Evolutionary conservation across 305 asterid genomes (phyloP).

Genomic region (Fraxinus baroniana): DNA sequence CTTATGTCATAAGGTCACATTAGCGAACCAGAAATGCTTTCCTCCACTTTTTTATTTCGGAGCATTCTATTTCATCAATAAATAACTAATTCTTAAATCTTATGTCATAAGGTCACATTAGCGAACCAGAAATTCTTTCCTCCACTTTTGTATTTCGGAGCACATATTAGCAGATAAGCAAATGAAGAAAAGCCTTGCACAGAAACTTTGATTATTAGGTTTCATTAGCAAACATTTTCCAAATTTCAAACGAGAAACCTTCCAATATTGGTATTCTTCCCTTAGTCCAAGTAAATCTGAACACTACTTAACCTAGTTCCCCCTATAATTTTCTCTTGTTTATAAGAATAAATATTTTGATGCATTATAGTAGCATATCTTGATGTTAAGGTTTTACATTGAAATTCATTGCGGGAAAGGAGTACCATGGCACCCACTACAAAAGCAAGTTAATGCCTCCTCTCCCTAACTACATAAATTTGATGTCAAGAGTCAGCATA

Average conservation of each 20-base stretch:
- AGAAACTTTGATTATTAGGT: neutral
- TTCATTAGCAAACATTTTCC: neutral
- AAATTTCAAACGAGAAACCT: neutral
- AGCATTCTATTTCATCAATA: neutral
- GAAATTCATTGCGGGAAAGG: neutral
- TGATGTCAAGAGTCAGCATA: neutral
- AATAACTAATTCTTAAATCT: neutral
- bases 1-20: neutral
- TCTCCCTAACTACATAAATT: slow-evolving; percentile 1
- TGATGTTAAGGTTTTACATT: neutral
- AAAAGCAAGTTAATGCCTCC: neutral
- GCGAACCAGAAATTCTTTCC: neutral
- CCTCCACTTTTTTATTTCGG: neutral
- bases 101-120: neutral
- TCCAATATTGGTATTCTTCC: neutral
- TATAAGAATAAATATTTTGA: neutral
- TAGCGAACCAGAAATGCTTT: neutral
- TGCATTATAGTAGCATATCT: neutral
- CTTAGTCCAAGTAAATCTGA: neutral
- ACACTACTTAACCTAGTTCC: neutral
- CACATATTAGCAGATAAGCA: neutral
- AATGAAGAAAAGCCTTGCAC: neutral
- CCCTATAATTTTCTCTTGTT: neutral
- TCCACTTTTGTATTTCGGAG: neutral
- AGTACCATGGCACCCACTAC: neutral